Base-by-base conservation (phyloP, 2,329 filamentous ascomycete genomes). In the Colletotrichum trifolii region DNA sequence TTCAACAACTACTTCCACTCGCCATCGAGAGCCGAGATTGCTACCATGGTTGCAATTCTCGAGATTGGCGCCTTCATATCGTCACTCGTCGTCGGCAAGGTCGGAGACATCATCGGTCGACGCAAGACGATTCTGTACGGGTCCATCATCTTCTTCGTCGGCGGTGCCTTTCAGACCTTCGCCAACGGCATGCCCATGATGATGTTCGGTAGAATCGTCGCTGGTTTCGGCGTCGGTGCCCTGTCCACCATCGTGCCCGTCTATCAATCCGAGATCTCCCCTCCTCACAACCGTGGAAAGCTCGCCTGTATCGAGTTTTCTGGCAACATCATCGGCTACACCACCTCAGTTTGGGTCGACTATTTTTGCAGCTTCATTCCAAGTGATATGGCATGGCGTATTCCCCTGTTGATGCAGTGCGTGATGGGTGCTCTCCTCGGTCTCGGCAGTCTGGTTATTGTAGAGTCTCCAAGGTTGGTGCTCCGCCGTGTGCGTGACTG, bases 281-380 rank as follows among this genome's bases (percentile, higher is more conserved):
- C 96, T 53, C 94, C 96, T 6, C 96, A 99, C 75, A 98, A 97
- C 78, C 87, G 96, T 72, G 96, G 96, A 68, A 96, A 96, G 79
- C 85, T 99, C 67, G 96, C 95, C 33, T 98, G 96, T 77, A 98
- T 99, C 70, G 96, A 99, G 77, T 99, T 98, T 74, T 95, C 95
- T 0, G 96, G 96, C 58, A 99, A 99, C 78, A 97, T 99, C 68
- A 90, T 93, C 67, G 96, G 96, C 38, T 99, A 99, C 76, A 91
- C 95, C 59, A 94, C 93, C 57, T 98, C 95, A 71, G 95, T 98
- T 25, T 99, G 96, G 96, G 95, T 98, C 35, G 96, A 99, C 78
- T 99, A 98, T 79, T 95, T 96, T 73, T 97, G 94, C 79, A 96
- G 92, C 63, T 97, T 85, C 75, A 98, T 99, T 74, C 79, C 93